Conservation (phyloP, 768 basidiomycete genomes). For the Dacryopinax spathularia region DNA sequence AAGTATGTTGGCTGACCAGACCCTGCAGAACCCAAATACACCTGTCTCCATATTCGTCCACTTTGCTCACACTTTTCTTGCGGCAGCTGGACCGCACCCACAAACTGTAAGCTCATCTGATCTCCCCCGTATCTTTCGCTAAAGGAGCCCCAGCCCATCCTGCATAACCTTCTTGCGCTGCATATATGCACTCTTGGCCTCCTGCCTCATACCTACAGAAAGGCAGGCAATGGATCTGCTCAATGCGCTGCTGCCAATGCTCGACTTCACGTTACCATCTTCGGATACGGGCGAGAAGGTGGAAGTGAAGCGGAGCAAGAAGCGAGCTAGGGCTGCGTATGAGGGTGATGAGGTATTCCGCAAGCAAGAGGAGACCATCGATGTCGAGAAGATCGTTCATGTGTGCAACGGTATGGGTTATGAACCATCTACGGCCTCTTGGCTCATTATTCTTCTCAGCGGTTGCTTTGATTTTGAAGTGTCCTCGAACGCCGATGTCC, state of each 20-base stretch:
- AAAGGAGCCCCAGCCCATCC: not conserved
- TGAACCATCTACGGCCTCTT: not conserved
- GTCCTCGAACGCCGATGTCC: not conserved
- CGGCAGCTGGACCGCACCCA: constrained; percentile 48
- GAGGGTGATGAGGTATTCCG: constrained; percentile 66
- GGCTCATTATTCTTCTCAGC: constrained; percentile 7
- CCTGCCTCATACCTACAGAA: constrained; percentile 6
- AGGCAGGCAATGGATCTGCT: constrained; percentile 34
- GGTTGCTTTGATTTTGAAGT: not conserved
- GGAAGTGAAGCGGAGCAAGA: constrained; percentile 40
- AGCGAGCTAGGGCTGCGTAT: constrained; percentile 45
- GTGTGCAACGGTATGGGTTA: constrained; percentile 46
- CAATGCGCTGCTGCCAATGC: constrained; percentile 36
- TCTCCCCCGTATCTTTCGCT: not conserved
- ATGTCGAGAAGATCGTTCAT: constrained; percentile 38
- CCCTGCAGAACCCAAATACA: constrained; percentile 36
- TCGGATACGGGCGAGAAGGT: not conserved
- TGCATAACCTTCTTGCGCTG: constrained; percentile 27
- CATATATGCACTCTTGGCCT: not conserved
- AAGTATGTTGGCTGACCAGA: not conserved
- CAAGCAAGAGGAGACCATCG: constrained; percentile 32
- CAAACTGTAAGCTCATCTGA: constrained; percentile 15
- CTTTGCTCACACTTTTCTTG: constrained; percentile 37
- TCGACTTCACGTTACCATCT: constrained; percentile 35
- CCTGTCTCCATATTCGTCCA: constrained; percentile 42